Evolutionary conservation across 2,329 filamentous ascomycete species (phyloP).

Genomic region (Didymella segeticola): DNA sequence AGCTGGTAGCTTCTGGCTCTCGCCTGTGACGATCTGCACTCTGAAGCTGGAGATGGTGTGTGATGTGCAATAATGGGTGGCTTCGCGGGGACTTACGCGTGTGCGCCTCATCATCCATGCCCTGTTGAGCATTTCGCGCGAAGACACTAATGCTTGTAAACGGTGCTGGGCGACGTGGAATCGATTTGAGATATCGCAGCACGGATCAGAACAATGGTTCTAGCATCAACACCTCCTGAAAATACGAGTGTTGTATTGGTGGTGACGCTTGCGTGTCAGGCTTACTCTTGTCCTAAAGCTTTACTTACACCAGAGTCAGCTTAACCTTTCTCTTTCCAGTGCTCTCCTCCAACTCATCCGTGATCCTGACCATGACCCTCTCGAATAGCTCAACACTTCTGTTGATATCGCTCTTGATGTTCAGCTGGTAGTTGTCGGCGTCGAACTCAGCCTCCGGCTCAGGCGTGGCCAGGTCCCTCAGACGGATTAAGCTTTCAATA

Average conservation of each 20-base stretch:
- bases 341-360: conserved; percentile 89
- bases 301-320: conserved; percentile 62
- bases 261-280: neutral
- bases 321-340: conserved; percentile 95
- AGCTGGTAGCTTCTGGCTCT: neutral
- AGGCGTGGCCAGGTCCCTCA: conserved; percentile 79
- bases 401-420: conserved; percentile 62
- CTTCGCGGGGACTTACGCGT: neutral
- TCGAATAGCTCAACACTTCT: conserved; percentile 83
- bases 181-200: neutral
- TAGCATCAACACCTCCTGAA: neutral
- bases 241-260: neutral
- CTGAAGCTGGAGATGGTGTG: neutral
- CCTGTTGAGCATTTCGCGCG: neutral
- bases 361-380: conserved; percentile 87
- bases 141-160: neutral
- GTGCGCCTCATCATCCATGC: neutral
- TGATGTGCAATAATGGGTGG: conserved; percentile 3
- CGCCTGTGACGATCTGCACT: neutral
- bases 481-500: conserved; percentile 87
- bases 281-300: neutral
- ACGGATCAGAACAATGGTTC: neutral
- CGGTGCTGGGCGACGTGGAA: neutral
- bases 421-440: conserved; percentile 81
- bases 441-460: conserved; percentile 84